Evolutionary conservation across 139 green algal genomes (phyloP), one percentile per base, ranked within the genome.

Genomic region (Microglena sp.): DNA sequence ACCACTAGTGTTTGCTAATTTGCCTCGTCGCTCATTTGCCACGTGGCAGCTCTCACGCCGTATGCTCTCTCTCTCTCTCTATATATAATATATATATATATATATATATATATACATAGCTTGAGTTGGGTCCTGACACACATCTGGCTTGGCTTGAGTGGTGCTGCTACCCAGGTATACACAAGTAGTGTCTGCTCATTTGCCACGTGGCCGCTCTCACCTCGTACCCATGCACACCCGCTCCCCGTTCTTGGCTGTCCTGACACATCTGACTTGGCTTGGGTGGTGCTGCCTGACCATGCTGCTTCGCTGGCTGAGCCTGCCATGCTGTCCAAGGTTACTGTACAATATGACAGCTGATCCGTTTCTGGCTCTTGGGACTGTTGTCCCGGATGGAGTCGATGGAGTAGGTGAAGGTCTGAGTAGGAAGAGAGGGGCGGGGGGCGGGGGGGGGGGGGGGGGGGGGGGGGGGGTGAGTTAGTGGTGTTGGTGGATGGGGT

Each of bases 391-490:
- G 4, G 11, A 62, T 5, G n/a, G 8, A 44, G 8, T 62, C 28
- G 55, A 62, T 62, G 27, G 55, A 62, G 55, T 62, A 62, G 27
- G 55, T 62, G 55, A 62, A 62, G 28, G 55, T 62, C 55, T 62
- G 55, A 26, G 55, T n/a, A 11, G 18, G 11, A 59, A n/a, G 6
- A 11, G 26, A n/a, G 50, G 21, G 21, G 22, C 21, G 11, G 26
- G 15, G 26, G 50, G 15, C 21, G 6, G 11, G 26, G 50, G 50
- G 21, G 21, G 22, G 50, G 11, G 26, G 50, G 6, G 11, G 26
- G 50, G 50, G 21, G 21, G 22, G 50, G 11, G 26, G 15, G 26
- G 50, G 15, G 15, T 31, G 15, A 32, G 50, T 59, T 18, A 32
- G 15, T 31, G 21, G 11, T 59, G 50, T 26, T 21, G 21, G 15